These are phyloP conservation scores for Trichoderma gracile DNA, from an alignment of 2,329 filamentous ascomycete genomes.

Conservation along the genomic window DNA sequence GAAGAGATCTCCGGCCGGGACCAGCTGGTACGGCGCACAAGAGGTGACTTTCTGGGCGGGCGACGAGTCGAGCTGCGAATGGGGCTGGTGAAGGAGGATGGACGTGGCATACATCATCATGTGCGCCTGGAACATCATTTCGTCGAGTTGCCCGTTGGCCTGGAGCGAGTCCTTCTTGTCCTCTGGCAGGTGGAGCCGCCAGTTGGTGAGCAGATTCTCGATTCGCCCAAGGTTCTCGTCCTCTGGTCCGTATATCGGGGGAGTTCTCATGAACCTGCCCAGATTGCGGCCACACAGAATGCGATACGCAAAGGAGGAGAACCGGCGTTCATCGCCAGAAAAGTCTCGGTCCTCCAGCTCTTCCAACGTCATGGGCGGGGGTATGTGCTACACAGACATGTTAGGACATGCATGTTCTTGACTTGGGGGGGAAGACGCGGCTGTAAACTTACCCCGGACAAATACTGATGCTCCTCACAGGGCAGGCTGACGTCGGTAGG, in stretches of 20 bases:
- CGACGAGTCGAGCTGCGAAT: slow-evolving; percentile 70
- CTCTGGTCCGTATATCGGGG: slow-evolving; percentile 52
- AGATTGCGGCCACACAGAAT: slow-evolving; percentile 80
- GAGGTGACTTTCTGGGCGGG: slow-evolving; percentile 61
- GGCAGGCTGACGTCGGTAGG: slow-evolving; percentile 70
- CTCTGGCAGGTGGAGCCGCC: slow-evolving; percentile 75
- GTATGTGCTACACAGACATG: slow-evolving; percentile 49
- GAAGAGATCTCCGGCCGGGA: slow-evolving; percentile 53
- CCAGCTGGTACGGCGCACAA: slow-evolving; percentile 61
- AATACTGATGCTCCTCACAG: slow-evolving; percentile 77
- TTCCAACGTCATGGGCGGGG: slow-evolving; percentile 62
- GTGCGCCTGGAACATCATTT: slow-evolving; percentile 88
- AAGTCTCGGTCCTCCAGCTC: slow-evolving; percentile 80
- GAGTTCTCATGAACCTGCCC: slow-evolving; percentile 68
- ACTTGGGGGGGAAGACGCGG: not conserved
- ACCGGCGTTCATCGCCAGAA: slow-evolving; percentile 65
- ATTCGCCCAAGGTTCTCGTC: slow-evolving; percentile 55
- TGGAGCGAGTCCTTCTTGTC: slow-evolving; percentile 70
- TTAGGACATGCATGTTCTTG: no score
- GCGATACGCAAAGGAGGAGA: slow-evolving; percentile 83
- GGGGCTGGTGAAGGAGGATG: slow-evolving; percentile 77
- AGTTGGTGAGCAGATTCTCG: slow-evolving; percentile 64
- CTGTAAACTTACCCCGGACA: slow-evolving; percentile 51
- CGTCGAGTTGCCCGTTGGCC: slow-evolving; percentile 72
- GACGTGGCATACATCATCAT: slow-evolving; percentile 70